phyloP scores from a whole-genome alignment of 768 basidiomycete species.

The Lentinus tigrinus region DNA sequence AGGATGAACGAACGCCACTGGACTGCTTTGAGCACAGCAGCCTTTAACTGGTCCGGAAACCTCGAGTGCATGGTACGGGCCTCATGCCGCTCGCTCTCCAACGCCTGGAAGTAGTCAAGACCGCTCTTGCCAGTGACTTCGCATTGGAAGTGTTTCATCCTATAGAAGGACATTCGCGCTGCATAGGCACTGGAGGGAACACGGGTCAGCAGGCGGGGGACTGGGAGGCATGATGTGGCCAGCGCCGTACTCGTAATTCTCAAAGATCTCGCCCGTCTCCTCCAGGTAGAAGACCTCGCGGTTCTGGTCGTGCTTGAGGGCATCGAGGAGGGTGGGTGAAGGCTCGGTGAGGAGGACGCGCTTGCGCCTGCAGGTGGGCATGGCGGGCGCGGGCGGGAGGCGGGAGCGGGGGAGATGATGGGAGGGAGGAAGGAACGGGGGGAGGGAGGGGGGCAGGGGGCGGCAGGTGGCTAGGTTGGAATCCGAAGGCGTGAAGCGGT shows the following conservation, averaged over 20 bases:
- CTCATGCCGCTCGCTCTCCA: conserved; percentile 89
- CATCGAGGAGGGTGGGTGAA: conserved; percentile 65
- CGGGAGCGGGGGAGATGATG: conserved; percentile 38
- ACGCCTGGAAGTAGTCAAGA: conserved; percentile 91
- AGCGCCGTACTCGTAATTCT: conserved; percentile 84
- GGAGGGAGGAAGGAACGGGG: conserved; percentile 39
- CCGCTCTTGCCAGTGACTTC: conserved; percentile 95
- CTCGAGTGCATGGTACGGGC: conserved; percentile 85
- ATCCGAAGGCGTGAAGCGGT: conserved; percentile 29
- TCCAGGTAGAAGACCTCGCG: conserved; percentile 88
- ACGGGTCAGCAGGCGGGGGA: conserved; percentile 19
- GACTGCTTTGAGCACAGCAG: conserved; percentile 85
- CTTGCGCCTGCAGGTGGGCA: conserved; percentile 90
- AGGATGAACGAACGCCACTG: conserved; percentile 87
- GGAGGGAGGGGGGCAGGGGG: conserved; percentile 36
- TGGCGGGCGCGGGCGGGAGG: conserved; percentile 32
- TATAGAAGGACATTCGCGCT: conserved; percentile 92
- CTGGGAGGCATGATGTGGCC: conserved; percentile 25
- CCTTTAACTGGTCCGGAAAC: conserved; percentile 92
- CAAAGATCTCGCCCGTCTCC: conserved; percentile 97
- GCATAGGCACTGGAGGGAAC: conserved; percentile 62
- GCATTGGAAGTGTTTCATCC: conserved; percentile 92
- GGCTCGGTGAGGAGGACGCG: conserved; percentile 87
- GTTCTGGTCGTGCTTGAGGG: conserved; percentile 60
- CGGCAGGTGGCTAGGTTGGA: conserved; percentile 28